Evolutionary conservation across 768 basidiomycete genomes (phyloP), one percentile per base, ranked within the genome.

Genomic region (Rhodotorula diobovata): DNA sequence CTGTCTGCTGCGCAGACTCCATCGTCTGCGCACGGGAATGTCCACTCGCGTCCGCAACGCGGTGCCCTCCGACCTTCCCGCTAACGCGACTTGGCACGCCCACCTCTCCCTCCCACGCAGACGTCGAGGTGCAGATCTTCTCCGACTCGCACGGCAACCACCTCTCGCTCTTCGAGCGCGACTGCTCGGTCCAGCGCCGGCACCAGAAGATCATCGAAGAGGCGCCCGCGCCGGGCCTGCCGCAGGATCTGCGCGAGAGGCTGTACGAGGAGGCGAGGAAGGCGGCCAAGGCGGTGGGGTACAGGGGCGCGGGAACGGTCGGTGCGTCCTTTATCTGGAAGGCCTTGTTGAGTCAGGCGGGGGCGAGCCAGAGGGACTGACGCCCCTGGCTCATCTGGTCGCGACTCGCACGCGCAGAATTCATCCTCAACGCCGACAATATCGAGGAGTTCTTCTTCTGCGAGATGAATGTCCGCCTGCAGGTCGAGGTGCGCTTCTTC

Each of bases 51-150:
- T 16, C 20, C 35, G 21, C 20, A 32, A 34, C n/a, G n/a, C n/a
- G n/a, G n/a, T n/a, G n/a, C n/a, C n/a, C n/a, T n/a, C n/a, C n/a
- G n/a, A n/a, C n/a, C n/a, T n/a, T n/a, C n/a, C n/a, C 39, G 9
- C 8, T 8, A 41, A 15, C 39, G 39, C 9, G 15, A 41, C 39
- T 4, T 16, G 7, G 18, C 1, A 39, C 48, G 46, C n/a, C 58
- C 51, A 0, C 37, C 15, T 34, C 57, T 10, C 32, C 63, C 37
- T 30, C 9, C 15, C 21, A 0, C 21, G 0, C 67, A 74, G 73
- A 75, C 78, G 87, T 97, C 41, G 94, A 97, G 78, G 93, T 97
- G 8, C 93, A 97, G 79, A 88, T 96, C 10, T 96, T 97, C 78
- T 91, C 90, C 21, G 94, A 96, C 81, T 84, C 81, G 16, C 80